phyloP scores from a whole-genome alignment of 345 rosid species.

The Sisymbrium altissimum region DNA sequence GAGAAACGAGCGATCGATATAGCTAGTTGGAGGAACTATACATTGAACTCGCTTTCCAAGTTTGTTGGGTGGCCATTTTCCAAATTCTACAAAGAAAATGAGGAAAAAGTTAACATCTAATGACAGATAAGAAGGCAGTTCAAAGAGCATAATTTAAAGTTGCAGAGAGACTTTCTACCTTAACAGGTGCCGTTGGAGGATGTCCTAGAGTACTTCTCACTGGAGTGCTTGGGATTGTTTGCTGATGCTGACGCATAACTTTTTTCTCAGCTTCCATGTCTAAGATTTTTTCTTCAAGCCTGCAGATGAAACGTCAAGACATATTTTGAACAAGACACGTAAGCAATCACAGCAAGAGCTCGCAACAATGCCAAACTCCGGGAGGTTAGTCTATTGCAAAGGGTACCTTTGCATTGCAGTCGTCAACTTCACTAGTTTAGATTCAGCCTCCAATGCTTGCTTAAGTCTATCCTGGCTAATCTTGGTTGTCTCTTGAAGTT shows the following conservation, averaged over 20 bases:
- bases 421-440: slow-evolving; percentile 76
- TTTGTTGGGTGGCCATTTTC: slow-evolving; percentile 80
- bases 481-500: slow-evolving; percentile 76
- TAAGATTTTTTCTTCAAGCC: slow-evolving; percentile 83
- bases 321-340: neutral
- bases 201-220: slow-evolving; percentile 52
- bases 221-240: slow-evolving; percentile 52
- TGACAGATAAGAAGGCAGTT: neutral
- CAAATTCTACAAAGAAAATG: slow-evolving; percentile 50
- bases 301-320: slow-evolving; percentile 37
- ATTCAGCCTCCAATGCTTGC: slow-evolving; percentile 90
- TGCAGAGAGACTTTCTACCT: slow-evolving; percentile 40
- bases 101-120: slow-evolving; percentile 6
- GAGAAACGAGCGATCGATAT: neutral
- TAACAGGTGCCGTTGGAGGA: slow-evolving; percentile 52
- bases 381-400: neutral
- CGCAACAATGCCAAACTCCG: neutral
- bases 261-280: slow-evolving; percentile 87
- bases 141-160: neutral
- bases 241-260: slow-evolving; percentile 60
- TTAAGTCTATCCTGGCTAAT: slow-evolving; percentile 88
- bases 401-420: slow-evolving; percentile 85
- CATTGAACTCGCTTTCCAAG: slow-evolving; percentile 58
- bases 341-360: neutral
- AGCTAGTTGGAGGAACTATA: slow-evolving; percentile 35